A percentile compares a stretch with the other conserved stretches of the same genome.
Conservation (phyloP, 768 basidiomycete genomes). For the Pulveroboletus ravenelii region DNA sequence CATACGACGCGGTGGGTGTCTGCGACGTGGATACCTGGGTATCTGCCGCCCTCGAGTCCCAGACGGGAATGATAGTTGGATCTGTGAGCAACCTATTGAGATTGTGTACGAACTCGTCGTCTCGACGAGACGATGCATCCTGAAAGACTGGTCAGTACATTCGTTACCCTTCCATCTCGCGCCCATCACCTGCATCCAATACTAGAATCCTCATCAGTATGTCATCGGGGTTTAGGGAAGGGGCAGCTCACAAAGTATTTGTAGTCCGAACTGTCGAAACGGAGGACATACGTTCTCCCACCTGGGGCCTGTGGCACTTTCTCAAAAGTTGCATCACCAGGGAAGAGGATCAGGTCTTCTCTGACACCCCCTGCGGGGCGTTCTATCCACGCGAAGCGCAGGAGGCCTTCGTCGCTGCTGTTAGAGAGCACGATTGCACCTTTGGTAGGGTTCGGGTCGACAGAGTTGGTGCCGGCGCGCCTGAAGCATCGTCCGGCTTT, state of each 20-base stretch:
- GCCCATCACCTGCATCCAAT: slow-evolving; percentile 75
- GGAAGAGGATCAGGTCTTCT: slow-evolving; percentile 86
- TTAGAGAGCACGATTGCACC: slow-evolving; percentile 67
- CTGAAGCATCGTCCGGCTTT: slow-evolving; percentile 75
- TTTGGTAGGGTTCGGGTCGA: slow-evolving; percentile 65
- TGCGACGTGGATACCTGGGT: slow-evolving; percentile 45
- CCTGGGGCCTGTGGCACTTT: slow-evolving; percentile 62
- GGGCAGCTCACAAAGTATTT: slow-evolving; percentile 76
- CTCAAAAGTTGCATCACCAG: slow-evolving; percentile 76
- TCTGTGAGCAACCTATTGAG: slow-evolving; percentile 68
- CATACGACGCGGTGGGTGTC: slow-evolving; percentile 30
- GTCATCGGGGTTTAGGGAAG: not conserved
- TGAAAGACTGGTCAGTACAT: slow-evolving; percentile 23
- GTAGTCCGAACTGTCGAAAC: slow-evolving; percentile 87
- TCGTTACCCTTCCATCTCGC: not conserved
- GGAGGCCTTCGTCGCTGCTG: slow-evolving; percentile 67
- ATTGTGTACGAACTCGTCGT: slow-evolving; percentile 69
- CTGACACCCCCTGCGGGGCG: slow-evolving; percentile 53
- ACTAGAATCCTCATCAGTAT: slow-evolving; percentile 39
- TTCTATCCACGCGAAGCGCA: slow-evolving; percentile 81
- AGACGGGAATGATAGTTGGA: slow-evolving; percentile 56
- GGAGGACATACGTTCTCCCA: slow-evolving; percentile 81
- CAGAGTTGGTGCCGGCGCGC: slow-evolving; percentile 58
- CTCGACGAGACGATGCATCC: slow-evolving; percentile 64
- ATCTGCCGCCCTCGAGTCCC: slow-evolving; percentile 43